Evolutionary conservation across 768 basidiomycete species (phyloP).

Genomic region (Dacryopinax primogenitus): DNA sequence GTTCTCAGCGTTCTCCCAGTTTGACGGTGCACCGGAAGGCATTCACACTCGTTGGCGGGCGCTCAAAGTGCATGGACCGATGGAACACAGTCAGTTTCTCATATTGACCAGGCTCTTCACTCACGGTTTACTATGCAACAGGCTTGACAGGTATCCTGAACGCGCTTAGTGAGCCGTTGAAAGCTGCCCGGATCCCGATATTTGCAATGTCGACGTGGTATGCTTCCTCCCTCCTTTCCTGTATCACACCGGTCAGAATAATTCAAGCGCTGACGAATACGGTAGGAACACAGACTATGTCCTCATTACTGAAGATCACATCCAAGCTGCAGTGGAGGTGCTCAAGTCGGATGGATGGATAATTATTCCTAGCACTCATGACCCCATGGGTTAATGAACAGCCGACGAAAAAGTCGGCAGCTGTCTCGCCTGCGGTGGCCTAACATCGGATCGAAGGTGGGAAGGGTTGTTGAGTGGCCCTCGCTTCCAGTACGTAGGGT

Average conservation of each 20-base stretch:
- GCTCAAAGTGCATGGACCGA: constrained; percentile 45
- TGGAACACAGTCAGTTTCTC: constrained; percentile 43
- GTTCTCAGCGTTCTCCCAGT: constrained; percentile 20
- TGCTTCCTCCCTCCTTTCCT: constrained; percentile 12
- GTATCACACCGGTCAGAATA: background rate
- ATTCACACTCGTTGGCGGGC: constrained; percentile 24
- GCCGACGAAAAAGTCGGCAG: no score
- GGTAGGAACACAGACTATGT: constrained; percentile 56
- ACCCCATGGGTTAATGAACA: no score
- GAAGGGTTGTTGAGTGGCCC: no score
- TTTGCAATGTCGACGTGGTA: constrained; percentile 56
- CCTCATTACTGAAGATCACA: constrained; percentile 38
- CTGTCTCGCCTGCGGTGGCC: no score
- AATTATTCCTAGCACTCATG: constrained; percentile 27
- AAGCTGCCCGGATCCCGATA: constrained; percentile 39
- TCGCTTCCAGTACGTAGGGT: no score
- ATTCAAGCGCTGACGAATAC: background rate
- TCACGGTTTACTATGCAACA: constrained; percentile 18
- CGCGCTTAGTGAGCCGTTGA: constrained; percentile 42
- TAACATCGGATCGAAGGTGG: no score
- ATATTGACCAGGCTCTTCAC: background rate
- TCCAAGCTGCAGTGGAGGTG: constrained; percentile 32
- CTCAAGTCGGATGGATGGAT: constrained; percentile 44
- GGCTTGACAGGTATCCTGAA: constrained; percentile 47
- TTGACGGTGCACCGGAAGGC: constrained; percentile 29